A percentile compares a stretch with the other conserved stretches of the same genome.
Evolutionary conservation across 2,329 filamentous ascomycete genomes (phyloP).

Genomic region (Clarireedia monteithiana): DNA sequence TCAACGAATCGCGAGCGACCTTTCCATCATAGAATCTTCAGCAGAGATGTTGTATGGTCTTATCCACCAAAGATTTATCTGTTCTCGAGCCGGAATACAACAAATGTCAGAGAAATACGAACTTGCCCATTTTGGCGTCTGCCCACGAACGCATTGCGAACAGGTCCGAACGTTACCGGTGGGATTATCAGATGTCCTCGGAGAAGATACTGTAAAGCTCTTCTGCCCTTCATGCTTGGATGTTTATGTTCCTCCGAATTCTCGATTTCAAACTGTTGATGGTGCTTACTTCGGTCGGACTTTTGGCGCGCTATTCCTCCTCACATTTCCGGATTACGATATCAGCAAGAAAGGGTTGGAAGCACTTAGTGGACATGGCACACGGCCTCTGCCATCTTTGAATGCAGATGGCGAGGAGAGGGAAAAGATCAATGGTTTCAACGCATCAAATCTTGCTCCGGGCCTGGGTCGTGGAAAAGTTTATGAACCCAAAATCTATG

Average conservation of each 20-base stretch:
- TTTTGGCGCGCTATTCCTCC: conserved; percentile 93
- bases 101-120: conserved; percentile 99
- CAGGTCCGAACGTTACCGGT: conserved; percentile 87
- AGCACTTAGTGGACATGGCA: conserved; percentile 36
- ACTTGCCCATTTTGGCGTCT: conserved; percentile 88
- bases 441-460: conserved; percentile 78
- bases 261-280: conserved; percentile 92
- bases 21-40: conserved; percentile 92
- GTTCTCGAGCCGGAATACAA: conserved; percentile 89
- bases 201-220: conserved; percentile 95
- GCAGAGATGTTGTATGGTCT: conserved; percentile 98
- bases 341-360: conserved; percentile 65
- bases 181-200: conserved; percentile 87
- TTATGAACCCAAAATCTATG: conserved; percentile 94
- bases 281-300: conserved; percentile 98
- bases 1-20: conserved; percentile 80
- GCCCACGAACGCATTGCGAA: conserved; percentile 89
- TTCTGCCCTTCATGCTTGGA: conserved; percentile 97
- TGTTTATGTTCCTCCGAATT: conserved; percentile 95
- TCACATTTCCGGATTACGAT: conserved; percentile 96
- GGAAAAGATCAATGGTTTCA: conserved; percentile 73
- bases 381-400: conserved; percentile 29
- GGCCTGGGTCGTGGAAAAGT: conserved; percentile 75
- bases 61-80: conserved; percentile 98
- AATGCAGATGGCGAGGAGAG: conserved; percentile 36